Evolutionary conservation across 306 rosid species (phyloP).

Genomic region (Cicer judaicum): DNA sequence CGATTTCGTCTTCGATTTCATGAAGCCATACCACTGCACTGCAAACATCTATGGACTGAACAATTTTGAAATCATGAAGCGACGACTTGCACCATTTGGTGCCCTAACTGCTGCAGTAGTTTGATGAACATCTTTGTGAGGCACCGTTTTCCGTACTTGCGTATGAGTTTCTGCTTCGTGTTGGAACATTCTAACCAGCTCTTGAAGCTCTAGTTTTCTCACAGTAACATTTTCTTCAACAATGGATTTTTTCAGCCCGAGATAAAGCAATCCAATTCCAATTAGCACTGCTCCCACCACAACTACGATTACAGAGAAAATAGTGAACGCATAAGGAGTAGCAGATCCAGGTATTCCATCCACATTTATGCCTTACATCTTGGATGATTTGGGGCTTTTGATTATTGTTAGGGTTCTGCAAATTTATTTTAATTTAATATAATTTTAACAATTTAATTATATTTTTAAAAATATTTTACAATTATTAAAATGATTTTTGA

Average conservation of each 20-base stretch:
- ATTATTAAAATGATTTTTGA: no score
- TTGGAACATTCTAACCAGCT: slow-evolving; percentile 81
- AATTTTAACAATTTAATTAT: no score
- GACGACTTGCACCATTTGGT: slow-evolving; percentile 41
- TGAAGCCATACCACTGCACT: slow-evolving; percentile 8
- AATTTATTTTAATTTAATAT: no score
- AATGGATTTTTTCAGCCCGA: slow-evolving; percentile 76
- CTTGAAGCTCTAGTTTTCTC: slow-evolving; percentile 78
- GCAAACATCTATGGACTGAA: slow-evolving; percentile 25
- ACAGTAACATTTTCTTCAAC: slow-evolving; percentile 63
- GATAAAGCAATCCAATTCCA: slow-evolving; percentile 67
- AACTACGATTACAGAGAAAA: slow-evolving; percentile 60
- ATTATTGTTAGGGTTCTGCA: no score
- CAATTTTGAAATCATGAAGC: slow-evolving; percentile 38
- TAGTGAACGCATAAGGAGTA: slow-evolving; percentile 76
- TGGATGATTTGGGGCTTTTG: no score
- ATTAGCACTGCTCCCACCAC: slow-evolving; percentile 65
- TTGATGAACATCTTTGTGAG: slow-evolving; percentile 65
- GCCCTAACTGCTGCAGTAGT: slow-evolving; percentile 55
- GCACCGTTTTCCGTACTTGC: slow-evolving; percentile 57
- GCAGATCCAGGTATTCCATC: slow-evolving; percentile 87
- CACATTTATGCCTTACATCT: slow-evolving; percentile 94
- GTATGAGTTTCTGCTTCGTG: slow-evolving; percentile 94
- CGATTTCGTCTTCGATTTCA: no score
- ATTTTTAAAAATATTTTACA: no score